phyloP scores from a whole-genome alignment of 78 protist genomes.

The Fonticula alba region DNA sequence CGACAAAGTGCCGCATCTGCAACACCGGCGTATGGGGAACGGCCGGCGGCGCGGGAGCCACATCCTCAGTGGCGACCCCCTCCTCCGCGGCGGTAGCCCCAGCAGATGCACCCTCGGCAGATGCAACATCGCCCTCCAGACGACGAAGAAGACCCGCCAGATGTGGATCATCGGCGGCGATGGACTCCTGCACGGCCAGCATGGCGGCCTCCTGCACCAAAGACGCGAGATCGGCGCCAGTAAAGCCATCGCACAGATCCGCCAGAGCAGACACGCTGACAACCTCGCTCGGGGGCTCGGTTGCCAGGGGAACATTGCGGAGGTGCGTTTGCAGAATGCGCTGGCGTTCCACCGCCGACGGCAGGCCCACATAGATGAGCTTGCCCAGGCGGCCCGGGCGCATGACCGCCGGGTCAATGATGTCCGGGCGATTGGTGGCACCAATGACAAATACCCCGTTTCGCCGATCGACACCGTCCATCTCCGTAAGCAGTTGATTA shows the following conservation, averaged over 20 bases:
- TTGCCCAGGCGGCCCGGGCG: slow-evolving; percentile 96
- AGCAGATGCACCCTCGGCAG: no score
- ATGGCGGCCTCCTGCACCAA: slow-evolving; percentile 50
- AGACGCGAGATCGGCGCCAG: slow-evolving; percentile 56
- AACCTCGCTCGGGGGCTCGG: not conserved
- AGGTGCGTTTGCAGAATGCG: slow-evolving; percentile 8
- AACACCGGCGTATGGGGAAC: not conserved
- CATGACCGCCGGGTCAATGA: slow-evolving; percentile 84
- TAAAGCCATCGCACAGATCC: slow-evolving; percentile 1
- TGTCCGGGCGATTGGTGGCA: slow-evolving; percentile 94
- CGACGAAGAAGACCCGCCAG: no score
- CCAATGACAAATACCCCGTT: slow-evolving; percentile 74
- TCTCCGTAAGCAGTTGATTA: slow-evolving; percentile 85
- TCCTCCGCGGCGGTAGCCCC: no score
- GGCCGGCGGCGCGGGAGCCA: no score
- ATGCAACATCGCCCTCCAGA: no score
- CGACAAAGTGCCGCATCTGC: not conserved
- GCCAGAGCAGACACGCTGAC: not conserved
- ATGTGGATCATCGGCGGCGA: no score
- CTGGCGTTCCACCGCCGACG: slow-evolving; percentile 27
- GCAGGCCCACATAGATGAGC: slow-evolving; percentile 84
- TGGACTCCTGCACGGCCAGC: slow-evolving; percentile 12
- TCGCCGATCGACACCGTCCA: slow-evolving; percentile 89
- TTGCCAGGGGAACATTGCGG: not conserved
- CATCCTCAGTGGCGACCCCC: no score